A percentile compares a stretch with the other conserved stretches of the same genome.
phyloP scores from a whole-genome alignment of 331 rosid species.

The Cydonia oblonga region DNA sequence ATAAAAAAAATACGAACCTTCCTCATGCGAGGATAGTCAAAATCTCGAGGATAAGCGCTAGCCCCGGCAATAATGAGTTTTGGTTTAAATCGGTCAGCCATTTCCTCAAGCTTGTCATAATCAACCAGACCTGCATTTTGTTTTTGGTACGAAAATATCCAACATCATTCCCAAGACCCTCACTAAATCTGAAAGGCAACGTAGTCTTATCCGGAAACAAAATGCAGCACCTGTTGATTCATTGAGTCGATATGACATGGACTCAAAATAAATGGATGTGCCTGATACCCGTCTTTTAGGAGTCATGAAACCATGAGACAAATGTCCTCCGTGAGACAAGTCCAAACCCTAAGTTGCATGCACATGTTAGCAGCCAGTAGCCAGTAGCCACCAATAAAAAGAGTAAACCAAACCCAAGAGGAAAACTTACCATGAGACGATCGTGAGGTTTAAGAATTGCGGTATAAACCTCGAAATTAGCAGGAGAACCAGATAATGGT shows the following conservation, averaged over 20 bases:
- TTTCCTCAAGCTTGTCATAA: constrained; percentile 87
- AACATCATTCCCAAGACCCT: not conserved
- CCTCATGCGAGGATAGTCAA: constrained; percentile 85
- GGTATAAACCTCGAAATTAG: constrained; percentile 89
- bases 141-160: not conserved
- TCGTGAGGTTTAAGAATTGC: constrained; percentile 91
- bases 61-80: constrained; percentile 92
- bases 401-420: not conserved
- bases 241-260: constrained; percentile 92
- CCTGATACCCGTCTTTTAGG: constrained; percentile 88
- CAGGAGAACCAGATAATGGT: constrained; percentile 92
- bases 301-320: constrained; percentile 98
- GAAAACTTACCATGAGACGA: constrained; percentile 66
- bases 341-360: constrained; percentile 66
- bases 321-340: constrained; percentile 96
- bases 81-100: constrained; percentile 72
- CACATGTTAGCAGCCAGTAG: constrained; percentile 1
- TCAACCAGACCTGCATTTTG: constrained; percentile 60
- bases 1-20: constrained; percentile 35
- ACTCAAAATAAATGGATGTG: constrained; percentile 91
- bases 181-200: not conserved
- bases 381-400: not conserved
- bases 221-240: constrained; percentile 58
- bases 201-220: not conserved
- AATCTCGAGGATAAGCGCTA: constrained; percentile 97